Conservation (phyloP, 441 rosid genomes). For the Pelargonium australe region DNA sequence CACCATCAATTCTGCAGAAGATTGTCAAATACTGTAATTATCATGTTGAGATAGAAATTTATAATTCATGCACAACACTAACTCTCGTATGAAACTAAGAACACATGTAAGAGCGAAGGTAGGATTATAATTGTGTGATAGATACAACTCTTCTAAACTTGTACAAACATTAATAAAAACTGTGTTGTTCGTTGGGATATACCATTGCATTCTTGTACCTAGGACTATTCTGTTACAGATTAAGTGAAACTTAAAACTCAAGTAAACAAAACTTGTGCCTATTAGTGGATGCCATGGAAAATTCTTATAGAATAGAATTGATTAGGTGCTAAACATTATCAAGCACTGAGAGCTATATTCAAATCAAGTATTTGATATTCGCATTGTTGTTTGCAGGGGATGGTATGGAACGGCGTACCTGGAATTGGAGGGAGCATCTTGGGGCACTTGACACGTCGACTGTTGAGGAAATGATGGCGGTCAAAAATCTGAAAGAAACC, state of each 20-base stretch:
- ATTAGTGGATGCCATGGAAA: neutral
- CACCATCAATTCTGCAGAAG: neutral
- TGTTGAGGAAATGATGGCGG: slow-evolving; percentile 52
- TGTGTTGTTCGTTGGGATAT: neutral
- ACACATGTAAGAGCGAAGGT: neutral
- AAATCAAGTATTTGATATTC: neutral
- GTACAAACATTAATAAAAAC: neutral
- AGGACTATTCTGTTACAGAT: neutral
- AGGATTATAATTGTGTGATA: neutral
- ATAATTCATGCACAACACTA: neutral
- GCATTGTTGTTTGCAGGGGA: neutral
- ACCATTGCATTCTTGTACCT: neutral
- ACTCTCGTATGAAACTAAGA: neutral
- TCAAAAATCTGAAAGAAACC: slow-evolving; percentile 79
- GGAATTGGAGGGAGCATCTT: slow-evolving; percentile 38
- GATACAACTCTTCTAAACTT: neutral
- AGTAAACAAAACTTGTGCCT: slow-evolving; percentile 5
- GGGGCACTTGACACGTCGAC: slow-evolving; percentile 38
- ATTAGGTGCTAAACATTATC: neutral
- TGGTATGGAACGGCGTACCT: slow-evolving; percentile 31
- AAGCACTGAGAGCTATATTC: neutral
- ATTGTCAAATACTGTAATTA: neutral
- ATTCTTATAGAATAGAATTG: neutral
- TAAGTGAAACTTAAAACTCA: neutral
- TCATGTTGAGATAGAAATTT: neutral